Conservation (phyloP, 805 yeast species). For the Priceomyces medius region DNA sequence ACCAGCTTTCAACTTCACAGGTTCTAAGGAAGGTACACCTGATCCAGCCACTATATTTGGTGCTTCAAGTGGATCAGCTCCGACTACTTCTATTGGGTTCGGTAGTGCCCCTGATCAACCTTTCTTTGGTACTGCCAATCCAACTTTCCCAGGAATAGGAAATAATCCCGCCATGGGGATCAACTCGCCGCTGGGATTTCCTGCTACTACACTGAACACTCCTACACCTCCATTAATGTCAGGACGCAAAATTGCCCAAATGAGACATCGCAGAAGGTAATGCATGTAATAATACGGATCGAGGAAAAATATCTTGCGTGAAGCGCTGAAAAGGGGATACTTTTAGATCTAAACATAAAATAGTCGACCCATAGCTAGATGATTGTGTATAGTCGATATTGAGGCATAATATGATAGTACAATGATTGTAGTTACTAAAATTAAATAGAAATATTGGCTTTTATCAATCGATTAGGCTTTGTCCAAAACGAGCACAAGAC, state of each 20-base stretch:
- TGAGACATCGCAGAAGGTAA: constrained; percentile 31
- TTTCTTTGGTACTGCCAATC: constrained; percentile 1
- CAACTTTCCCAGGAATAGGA: background rate
- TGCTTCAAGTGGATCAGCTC: constrained; percentile 6
- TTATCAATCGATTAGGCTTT: no score
- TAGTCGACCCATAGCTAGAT: no score
- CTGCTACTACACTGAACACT: constrained; percentile 7
- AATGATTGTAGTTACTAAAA: no score
- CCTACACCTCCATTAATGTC: constrained; percentile 21
- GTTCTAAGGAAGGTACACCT: constrained; percentile 25
- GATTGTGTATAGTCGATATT: no score
- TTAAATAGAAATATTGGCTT: no score
- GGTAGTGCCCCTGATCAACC: constrained; percentile 7
- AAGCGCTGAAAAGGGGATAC: background rate
- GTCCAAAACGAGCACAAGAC: no score
- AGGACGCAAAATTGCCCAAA: constrained; percentile 31
- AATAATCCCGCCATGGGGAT: constrained; percentile 2
- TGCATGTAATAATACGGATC: background rate
- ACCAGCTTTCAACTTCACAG: constrained; percentile 23
- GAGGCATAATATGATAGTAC: no score
- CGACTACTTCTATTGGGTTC: constrained; percentile 5
- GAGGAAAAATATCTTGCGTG: background rate
- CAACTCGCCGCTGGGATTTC: constrained; percentile 7
- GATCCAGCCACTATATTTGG: constrained; percentile 35
- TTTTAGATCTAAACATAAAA: background rate